A percentile compares a stretch with the other conserved stretches of the same genome.
These are phyloP conservation scores for Citeromyces matritensis DNA, from an alignment of 805 yeast species.

Conservation along the genomic window DNA sequence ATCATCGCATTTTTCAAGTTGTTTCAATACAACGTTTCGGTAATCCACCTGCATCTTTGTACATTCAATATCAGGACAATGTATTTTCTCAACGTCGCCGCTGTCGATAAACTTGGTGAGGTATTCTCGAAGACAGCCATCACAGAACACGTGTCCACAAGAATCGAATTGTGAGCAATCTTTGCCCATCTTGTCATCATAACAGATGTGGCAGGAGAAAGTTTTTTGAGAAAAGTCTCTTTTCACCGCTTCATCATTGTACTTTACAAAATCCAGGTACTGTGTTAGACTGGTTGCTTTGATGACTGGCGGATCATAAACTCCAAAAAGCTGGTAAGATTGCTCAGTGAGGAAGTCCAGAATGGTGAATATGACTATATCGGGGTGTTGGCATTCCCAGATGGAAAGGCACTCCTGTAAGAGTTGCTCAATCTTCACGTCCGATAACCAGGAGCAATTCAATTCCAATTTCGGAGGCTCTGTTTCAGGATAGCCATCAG, in stretches of 20 bases:
- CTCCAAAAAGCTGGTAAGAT: constrained; percentile 6
- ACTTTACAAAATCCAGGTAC: constrained; percentile 6
- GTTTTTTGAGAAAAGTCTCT: constrained; percentile 18
- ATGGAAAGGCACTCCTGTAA: constrained; percentile 9
- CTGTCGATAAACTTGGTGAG: constrained; percentile 22
- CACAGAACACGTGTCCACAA: constrained; percentile 37
- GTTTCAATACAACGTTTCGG: not conserved
- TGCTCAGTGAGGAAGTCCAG: constrained; percentile 21
- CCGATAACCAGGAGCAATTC: constrained; percentile 15
- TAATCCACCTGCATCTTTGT: constrained; percentile 12
- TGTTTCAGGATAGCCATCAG: constrained; percentile 18
- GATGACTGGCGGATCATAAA: constrained; percentile 3
- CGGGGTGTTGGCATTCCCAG: constrained; percentile 18
- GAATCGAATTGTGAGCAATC: constrained; percentile 18
- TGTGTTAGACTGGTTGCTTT: constrained; percentile 1
- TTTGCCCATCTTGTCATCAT: constrained; percentile 28
- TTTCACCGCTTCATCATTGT: constrained; percentile 10
- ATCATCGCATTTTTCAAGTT: constrained; percentile 4
- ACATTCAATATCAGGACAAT: constrained; percentile 44
- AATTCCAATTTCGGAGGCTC: constrained; percentile 14
- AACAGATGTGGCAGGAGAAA: constrained; percentile 43
- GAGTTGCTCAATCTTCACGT: constrained; percentile 6
- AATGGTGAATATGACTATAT: constrained; percentile 23
- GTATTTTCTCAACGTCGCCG: constrained; percentile 34
- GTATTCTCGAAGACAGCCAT: constrained; percentile 25